These are phyloP conservation scores for Plenodomus biglobosus DNA, from an alignment of 2,329 filamentous ascomycete genomes.

Conservation along the genomic window DNA sequence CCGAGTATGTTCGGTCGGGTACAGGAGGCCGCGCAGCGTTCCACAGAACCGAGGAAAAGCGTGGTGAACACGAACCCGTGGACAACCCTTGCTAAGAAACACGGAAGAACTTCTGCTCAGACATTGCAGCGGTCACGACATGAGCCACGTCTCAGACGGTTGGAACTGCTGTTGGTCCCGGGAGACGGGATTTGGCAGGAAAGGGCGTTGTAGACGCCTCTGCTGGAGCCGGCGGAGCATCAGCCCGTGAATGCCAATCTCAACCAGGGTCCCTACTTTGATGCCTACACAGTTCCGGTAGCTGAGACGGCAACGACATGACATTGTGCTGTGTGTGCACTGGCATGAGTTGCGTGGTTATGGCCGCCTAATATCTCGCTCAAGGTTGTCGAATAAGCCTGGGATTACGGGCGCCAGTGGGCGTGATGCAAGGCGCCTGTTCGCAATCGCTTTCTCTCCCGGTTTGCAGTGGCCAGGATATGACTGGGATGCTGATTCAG, in stretches of 20 bases:
- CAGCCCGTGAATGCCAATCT: slow-evolving; percentile 7
- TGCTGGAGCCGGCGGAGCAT: slow-evolving; percentile 31
- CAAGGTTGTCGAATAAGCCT: slow-evolving; percentile 9
- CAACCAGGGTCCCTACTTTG: background rate
- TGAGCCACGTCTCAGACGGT: slow-evolving; percentile 38
- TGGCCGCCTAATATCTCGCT: background rate
- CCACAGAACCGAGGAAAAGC: slow-evolving; percentile 10
- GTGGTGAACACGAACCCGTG: background rate
- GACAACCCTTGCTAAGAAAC: background rate
- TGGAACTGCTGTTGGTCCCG: slow-evolving; percentile 44
- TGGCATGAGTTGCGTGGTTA: no score
- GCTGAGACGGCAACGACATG: slow-evolving; percentile 5
- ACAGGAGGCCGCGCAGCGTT: slow-evolving; percentile 7
- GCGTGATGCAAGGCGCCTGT: slow-evolving; percentile 6
- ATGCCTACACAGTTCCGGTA: background rate
- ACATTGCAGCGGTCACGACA: slow-evolving; percentile 30
- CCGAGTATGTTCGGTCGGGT: slow-evolving; percentile 17
- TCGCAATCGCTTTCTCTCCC: slow-evolving; percentile 13
- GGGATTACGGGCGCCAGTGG: background rate
- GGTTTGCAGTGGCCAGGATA: background rate
- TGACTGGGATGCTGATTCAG: slow-evolving; percentile 14
- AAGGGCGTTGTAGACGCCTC: slow-evolving; percentile 23
- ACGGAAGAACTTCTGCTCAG: slow-evolving; percentile 7
- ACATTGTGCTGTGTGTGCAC: background rate
- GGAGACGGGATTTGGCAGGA: slow-evolving; percentile 34